Percentiles rank a stretch among this genome's conserved stretches.
Conservation (phyloP, 305 asterid genomes). For the Withania somnifera region DNA sequence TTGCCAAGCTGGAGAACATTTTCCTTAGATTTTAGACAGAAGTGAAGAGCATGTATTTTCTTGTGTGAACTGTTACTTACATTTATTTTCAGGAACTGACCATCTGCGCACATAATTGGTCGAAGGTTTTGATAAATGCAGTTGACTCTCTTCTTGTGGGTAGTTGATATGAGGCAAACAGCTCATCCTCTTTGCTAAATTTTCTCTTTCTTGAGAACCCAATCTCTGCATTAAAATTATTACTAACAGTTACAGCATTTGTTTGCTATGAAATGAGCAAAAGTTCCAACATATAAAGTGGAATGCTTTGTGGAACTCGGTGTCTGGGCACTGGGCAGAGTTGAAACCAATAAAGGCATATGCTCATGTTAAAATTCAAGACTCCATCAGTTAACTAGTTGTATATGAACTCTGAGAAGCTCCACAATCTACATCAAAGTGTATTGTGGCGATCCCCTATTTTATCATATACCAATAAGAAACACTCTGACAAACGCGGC, state of each 20-base stretch:
- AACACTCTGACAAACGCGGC: background rate
- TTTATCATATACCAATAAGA: background rate
- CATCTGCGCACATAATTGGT: conserved; percentile 56
- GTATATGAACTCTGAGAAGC: background rate
- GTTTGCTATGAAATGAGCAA: background rate
- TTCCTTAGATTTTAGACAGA: background rate
- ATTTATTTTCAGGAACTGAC: conserved; percentile 63
- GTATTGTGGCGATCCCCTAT: background rate
- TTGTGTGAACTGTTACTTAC: conserved; percentile 25
- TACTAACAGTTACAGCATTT: background rate
- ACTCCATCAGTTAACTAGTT: background rate
- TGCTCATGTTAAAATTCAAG: background rate
- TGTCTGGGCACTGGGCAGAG: background rate
- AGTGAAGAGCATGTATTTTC: background rate
- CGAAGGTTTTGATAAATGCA: conserved; percentile 48
- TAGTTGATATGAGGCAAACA: conserved; percentile 43
- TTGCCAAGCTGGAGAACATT: background rate
- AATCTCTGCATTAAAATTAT: conserved; percentile 30
- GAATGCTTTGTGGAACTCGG: background rate
- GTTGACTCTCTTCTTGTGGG: conserved; percentile 61
- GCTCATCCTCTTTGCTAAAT: conserved; percentile 48
- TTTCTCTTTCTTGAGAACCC: conserved; percentile 83
- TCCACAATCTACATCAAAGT: background rate
- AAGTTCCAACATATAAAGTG: background rate
- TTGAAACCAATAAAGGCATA: background rate